Conservation (phyloP, 768 basidiomycete genomes). For the Arthromyces matolae region DNA sequence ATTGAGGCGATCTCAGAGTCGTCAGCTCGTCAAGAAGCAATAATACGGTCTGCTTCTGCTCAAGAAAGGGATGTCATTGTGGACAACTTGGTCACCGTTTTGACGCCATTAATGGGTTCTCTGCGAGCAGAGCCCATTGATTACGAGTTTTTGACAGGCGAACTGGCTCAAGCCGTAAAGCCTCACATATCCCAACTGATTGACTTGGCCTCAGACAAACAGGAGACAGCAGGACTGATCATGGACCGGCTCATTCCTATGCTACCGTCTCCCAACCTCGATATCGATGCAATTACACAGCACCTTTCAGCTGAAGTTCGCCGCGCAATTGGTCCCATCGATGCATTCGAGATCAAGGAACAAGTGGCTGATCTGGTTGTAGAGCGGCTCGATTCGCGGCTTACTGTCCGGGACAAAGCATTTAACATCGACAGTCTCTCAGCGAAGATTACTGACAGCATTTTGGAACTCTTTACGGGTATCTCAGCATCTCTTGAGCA, state of each 20-base stretch:
- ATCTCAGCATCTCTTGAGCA: slow-evolving; percentile 37
- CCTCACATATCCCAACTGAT: slow-evolving; percentile 87
- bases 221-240: slow-evolving; percentile 81
- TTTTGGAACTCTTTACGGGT: slow-evolving; percentile 43
- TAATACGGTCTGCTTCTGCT: slow-evolving; percentile 42
- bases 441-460: slow-evolving; percentile 49
- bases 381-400: slow-evolving; percentile 76
- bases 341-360: slow-evolving; percentile 85
- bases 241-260: slow-evolving; percentile 69
- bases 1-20: slow-evolving; percentile 56
- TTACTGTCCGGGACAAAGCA: slow-evolving; percentile 72
- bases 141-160: slow-evolving; percentile 71
- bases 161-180: slow-evolving; percentile 81
- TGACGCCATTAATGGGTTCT: slow-evolving; percentile 59
- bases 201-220: slow-evolving; percentile 83
- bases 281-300: slow-evolving; percentile 53
- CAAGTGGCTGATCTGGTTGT: slow-evolving; percentile 87
- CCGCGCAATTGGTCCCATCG: slow-evolving; percentile 68
- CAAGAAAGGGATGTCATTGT: slow-evolving; percentile 58
- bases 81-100: slow-evolving; percentile 52
- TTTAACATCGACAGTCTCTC: slow-evolving; percentile 61
- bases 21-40: slow-evolving; percentile 53
- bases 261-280: slow-evolving; percentile 45
- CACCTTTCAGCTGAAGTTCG: slow-evolving; percentile 69
- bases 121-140: slow-evolving; percentile 68